Evolutionary conservation across 331 rosid species (phyloP).

Genomic region (Malus hybrid): DNA sequence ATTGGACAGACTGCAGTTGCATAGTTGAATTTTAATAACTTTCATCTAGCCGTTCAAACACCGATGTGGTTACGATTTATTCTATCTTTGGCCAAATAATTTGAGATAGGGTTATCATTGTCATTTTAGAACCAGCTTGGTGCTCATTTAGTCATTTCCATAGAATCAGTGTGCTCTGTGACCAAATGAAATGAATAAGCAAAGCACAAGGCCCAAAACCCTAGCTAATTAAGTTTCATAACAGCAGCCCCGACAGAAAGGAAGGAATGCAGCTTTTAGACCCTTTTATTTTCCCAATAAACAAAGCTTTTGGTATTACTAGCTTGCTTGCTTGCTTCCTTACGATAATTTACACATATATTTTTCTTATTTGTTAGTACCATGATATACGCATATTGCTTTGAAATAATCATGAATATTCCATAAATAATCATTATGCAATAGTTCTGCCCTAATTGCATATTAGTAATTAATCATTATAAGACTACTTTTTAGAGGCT

Average conservation of each 20-base stretch:
- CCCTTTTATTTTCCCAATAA: conserved; percentile 94
- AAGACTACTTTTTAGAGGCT: not conserved
- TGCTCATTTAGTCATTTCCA: conserved; percentile 24
- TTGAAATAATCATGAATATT: no score
- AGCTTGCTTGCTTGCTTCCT: conserved; percentile 1
- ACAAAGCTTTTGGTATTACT: conserved; percentile 41
- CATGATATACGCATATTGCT: not conserved
- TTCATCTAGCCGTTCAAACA: not conserved
- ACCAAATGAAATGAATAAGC: conserved; percentile 42
- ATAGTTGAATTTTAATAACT: no score
- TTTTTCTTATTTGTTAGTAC: not conserved
- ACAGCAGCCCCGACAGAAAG: conserved; percentile 96
- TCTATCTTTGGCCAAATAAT: not conserved
- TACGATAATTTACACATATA: not conserved
- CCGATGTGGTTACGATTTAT: not conserved
- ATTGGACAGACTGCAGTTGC: not conserved
- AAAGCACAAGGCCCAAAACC: conserved; percentile 64
- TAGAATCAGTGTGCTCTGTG: conserved; percentile 15
- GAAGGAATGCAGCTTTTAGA: conserved; percentile 86
- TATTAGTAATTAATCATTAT: not conserved
- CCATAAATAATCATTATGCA: conserved; percentile 20
- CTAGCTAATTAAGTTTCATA: conserved; percentile 55
- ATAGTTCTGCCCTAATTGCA: conserved; percentile 15
- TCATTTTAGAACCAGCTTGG: conserved; percentile 23
- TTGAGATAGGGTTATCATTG: conserved; percentile 24